These are phyloP conservation scores for Hanseniaspora hatyaiensis DNA, from an alignment of 805 yeast species.

Conservation along the genomic window DNA sequence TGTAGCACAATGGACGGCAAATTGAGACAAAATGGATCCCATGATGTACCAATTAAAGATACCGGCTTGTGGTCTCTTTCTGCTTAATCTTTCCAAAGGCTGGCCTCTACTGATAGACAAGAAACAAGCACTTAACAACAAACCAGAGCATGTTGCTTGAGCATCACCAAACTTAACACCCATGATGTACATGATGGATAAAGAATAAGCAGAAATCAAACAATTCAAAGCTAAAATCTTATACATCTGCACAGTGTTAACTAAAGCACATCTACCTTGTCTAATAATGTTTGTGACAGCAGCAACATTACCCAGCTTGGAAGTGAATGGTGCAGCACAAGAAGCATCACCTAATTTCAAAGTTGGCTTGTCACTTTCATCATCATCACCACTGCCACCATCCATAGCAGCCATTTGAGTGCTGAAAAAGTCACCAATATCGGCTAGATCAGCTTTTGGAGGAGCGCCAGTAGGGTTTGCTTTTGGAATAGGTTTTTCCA, in stretches of 20 bases:
- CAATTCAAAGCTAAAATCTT: constrained; percentile 94
- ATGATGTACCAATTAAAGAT: constrained; percentile 89
- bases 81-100: constrained; percentile 76
- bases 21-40: constrained; percentile 96
- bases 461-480: constrained; percentile 28
- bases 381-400: constrained; percentile 30
- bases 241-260: constrained; percentile 97
- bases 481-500: constrained; percentile 29
- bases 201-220: constrained; percentile 89
- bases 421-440: constrained; percentile 46
- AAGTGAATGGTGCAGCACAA: constrained; percentile 97
- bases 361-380: constrained; percentile 73
- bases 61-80: constrained; percentile 94
- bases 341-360: constrained; percentile 96
- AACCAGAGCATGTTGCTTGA: constrained; percentile 93
- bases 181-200: constrained; percentile 85
- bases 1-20: constrained; percentile 79
- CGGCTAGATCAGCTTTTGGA: constrained; percentile 41
- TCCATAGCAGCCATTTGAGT: constrained; percentile 40
- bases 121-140: constrained; percentile 86
- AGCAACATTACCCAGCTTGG: constrained; percentile 81
- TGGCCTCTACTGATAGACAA: constrained; percentile 88
- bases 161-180: constrained; percentile 98
- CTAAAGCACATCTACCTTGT: constrained; percentile 96
- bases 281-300: constrained; percentile 89